Base-by-base conservation (phyloP, 1,284 basidiomycete genomes). In the Ustilago shanxiensis region DNA sequence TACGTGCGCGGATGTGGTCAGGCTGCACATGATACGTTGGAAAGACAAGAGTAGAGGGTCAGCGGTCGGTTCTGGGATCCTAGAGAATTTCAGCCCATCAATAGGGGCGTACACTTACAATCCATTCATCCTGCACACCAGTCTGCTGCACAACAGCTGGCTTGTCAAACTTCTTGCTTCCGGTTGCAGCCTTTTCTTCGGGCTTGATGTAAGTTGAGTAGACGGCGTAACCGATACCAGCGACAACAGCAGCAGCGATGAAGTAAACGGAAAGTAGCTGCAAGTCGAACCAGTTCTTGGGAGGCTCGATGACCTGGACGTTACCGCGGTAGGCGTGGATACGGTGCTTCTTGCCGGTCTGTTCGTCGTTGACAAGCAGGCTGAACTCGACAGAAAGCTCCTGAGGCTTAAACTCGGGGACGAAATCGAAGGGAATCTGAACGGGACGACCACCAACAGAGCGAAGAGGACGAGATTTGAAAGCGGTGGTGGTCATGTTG, bases 361-460 rank as follows among this genome's bases (percentile, higher is more conserved):
- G 80, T 76, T 77, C 77, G 60, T 84, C 83, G 54, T 72, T 67
- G 63, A 84, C 79, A 39, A 79, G 37, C 3, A 81, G 57, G 52
- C 74, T 77, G 60, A 83, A 81, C 66, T 84, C 83, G 55, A 84
- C 73, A 24, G 72, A 66, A 10, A 84, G 66, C 59, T 83, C 72
- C 49, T 83, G 80, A 13, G 84, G 84, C 70, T 83, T 83, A 73
- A 85, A 84, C 53, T 85, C 84, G 35, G 84, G 80, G 20, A 72
- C 82, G 59, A 85, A 83, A 67, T 85, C 77, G 62, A 72, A 85
- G 1, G 84, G 83, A 22, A 84, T 69, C 58, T 85, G 83, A 2
- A 83, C 52, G 29, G 83, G 76, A 39, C 77, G 61, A 29, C 80
- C 82, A 29, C 74, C 66, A 22, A 73, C 70, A 47, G 70, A 62